phyloP scores from a whole-genome alignment of 108 stramenopile genomes.

The Thalassiosira profunda region DNA sequence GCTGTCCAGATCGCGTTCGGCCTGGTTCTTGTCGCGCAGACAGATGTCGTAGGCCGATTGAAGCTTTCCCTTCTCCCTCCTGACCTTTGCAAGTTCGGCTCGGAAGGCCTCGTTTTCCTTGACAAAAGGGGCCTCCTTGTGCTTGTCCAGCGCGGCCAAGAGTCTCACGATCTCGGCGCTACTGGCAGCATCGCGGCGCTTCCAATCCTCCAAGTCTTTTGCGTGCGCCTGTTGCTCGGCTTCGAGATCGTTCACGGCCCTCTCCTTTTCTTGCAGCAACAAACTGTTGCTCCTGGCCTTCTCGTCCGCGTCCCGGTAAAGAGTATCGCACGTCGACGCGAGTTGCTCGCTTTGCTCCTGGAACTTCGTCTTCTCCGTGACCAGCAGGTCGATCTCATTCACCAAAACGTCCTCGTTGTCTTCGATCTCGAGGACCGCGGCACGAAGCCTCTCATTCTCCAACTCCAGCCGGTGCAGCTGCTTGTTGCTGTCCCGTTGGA shows the following conservation, averaged over 20 bases:
- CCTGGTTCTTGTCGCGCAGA: conserved; percentile 35
- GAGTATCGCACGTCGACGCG: conserved; percentile 23
- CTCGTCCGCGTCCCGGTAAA: conserved; percentile 32
- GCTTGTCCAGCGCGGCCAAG: conserved; percentile 13
- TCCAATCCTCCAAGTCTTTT: conserved; percentile 3
- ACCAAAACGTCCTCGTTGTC: conserved; percentile 40
- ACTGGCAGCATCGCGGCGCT: conserved; percentile 22
- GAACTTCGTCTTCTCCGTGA: conserved; percentile 27
- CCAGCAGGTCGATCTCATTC: conserved; percentile 41
- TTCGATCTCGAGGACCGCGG: conserved; percentile 33
- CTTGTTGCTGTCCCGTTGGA: conserved; percentile 16
- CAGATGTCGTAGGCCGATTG: conserved; percentile 20
- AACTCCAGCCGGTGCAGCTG: conserved; percentile 32
- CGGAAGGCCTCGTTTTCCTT: conserved; percentile 21
- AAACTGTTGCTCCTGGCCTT: conserved; percentile 6
- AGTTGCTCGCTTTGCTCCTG: conserved; percentile 29
- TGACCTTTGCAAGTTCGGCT: conserved; percentile 18
- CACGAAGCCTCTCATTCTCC: conserved; percentile 43
- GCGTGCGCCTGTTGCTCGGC: conserved; percentile 4
- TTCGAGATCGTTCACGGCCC: conserved; percentile 3
- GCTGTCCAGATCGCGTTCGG: conserved; percentile 40
- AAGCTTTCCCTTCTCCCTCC: conserved; percentile 21
- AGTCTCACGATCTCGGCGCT: conserved; percentile 33
- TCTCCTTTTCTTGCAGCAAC: conserved; percentile 7
- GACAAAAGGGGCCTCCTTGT: neutral